Conservation (phyloP, 2,329 filamentous ascomycete genomes). For the Paramyrothecium sp. region DNA sequence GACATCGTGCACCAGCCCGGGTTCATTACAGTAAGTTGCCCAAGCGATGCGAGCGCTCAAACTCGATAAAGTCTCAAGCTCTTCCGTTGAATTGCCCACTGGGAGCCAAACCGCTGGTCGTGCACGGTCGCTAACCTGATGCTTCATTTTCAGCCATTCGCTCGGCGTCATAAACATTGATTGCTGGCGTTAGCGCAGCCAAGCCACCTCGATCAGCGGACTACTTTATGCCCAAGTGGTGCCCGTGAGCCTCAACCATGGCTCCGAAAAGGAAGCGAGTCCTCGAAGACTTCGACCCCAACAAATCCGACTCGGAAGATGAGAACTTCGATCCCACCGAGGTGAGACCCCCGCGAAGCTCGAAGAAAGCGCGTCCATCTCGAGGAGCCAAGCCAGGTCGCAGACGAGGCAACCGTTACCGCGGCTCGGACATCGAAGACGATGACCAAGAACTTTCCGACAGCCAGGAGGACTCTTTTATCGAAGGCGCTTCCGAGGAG, state of each 20-base stretch:
- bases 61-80: too few species aligned
- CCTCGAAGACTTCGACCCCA: constrained; percentile 61
- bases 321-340: constrained; percentile 62
- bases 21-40: not conserved
- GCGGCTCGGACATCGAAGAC: constrained; percentile 62
- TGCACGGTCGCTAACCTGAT: too few species aligned
- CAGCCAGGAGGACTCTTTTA: constrained; percentile 49
- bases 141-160: not conserved
- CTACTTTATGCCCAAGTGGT: not conserved
- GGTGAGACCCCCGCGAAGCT: constrained; percentile 38
- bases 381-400: constrained; percentile 29
- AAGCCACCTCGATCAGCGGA: not conserved
- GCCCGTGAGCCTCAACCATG: constrained; percentile 18
- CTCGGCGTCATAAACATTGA: not conserved
- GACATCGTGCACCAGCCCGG: not conserved
- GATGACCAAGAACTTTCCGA: constrained; percentile 57
- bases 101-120: too few species aligned
- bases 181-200: not conserved
- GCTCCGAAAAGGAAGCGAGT: constrained; percentile 55
- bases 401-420: constrained; percentile 44
- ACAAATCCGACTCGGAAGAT: constrained; percentile 65
- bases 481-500: constrained; percentile 36
- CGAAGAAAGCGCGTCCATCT: constrained; percentile 40
- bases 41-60: not conserved
- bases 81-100: too few species aligned